Evolutionary conservation across 805 yeast genomes (phyloP).

Genomic region (Candida boidinii): DNA sequence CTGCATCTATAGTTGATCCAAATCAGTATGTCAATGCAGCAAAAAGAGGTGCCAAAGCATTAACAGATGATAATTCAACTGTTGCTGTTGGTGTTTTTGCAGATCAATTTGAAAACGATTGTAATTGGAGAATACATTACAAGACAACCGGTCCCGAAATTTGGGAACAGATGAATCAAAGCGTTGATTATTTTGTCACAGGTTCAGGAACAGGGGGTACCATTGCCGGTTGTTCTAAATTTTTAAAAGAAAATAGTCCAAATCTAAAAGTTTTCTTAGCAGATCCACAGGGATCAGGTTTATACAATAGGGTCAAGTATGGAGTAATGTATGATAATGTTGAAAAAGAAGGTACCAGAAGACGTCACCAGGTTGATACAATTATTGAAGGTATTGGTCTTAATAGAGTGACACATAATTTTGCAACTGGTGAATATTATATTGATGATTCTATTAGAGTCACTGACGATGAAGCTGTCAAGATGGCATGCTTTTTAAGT

Average conservation of each 20-base stretch:
- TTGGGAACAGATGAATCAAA: constrained; percentile 57
- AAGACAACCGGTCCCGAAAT: constrained; percentile 89
- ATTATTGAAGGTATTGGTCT: constrained; percentile 90
- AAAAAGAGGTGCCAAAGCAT: constrained; percentile 48
- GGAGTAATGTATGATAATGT: constrained; percentile 92
- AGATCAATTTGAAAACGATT: constrained; percentile 90
- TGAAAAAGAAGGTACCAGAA: constrained; percentile 87
- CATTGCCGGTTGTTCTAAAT: constrained; percentile 82
- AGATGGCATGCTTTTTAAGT: constrained; percentile 81
- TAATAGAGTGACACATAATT: constrained; percentile 78
- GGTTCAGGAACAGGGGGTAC: constrained; percentile 99
- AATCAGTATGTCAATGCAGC: constrained; percentile 91
- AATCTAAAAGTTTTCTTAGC: constrained; percentile 56
- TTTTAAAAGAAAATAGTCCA: constrained; percentile 44
- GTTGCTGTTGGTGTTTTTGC: constrained; percentile 69
- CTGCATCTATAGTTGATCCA: constrained; percentile 93
- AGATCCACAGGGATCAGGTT: constrained; percentile 95
- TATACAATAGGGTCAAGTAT: constrained; percentile 71
- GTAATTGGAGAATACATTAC: constrained; percentile 82
- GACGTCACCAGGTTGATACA: constrained; percentile 96
- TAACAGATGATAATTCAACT: constrained; percentile 31
- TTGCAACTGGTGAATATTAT: constrained; percentile 55
- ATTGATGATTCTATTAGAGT: constrained; percentile 80
- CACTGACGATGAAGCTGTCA: constrained; percentile 68
- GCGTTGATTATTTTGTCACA: constrained; percentile 68